Evolutionary conservation across 148 eudicot genomes (phyloP).

Genomic region (Rhododendron molle): DNA sequence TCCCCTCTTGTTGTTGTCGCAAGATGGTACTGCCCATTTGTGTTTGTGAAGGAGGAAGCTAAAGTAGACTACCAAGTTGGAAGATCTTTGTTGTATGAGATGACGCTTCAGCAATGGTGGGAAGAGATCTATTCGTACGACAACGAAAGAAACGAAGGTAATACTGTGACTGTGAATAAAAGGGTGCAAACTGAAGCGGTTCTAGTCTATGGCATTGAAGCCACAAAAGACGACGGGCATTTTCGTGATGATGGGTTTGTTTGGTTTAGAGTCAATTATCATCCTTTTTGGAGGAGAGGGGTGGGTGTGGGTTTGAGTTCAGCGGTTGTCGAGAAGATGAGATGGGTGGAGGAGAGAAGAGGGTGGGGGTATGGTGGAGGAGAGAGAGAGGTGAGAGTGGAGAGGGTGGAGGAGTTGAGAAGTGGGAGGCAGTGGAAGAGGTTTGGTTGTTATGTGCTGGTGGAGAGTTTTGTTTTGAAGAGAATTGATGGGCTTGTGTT

Average conservation of each 20-base stretch:
- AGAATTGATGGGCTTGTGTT: constrained; percentile 58
- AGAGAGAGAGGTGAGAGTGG: constrained; percentile 22
- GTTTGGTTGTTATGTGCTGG: constrained; percentile 54
- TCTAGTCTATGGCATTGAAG: constrained; percentile 43
- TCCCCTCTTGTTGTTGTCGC: constrained; percentile 34
- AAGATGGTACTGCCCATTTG: constrained; percentile 57
- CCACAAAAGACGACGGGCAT: constrained; percentile 23
- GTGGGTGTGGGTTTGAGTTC: constrained; percentile 38
- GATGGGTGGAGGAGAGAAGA: constrained; percentile 45
- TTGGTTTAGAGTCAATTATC: constrained; percentile 27
- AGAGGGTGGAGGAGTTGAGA: constrained; percentile 16
- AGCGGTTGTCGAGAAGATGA: constrained; percentile 51
- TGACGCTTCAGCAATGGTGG: constrained; percentile 55
- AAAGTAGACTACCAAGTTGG: constrained; percentile 35
- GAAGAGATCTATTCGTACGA: constrained; percentile 44
- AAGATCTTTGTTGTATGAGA: constrained; percentile 43
- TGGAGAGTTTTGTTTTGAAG: constrained; percentile 55
- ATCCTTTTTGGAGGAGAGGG: constrained; percentile 15
- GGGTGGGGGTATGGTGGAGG: constrained; percentile 37
- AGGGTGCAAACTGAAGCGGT: constrained; percentile 40
- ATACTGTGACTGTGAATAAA: constrained; percentile 27
- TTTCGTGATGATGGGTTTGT: constrained; percentile 26
- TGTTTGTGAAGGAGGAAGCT: constrained; percentile 50
- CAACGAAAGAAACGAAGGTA: constrained; percentile 21
- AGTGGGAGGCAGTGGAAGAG: constrained; percentile 39